These are phyloP conservation scores for Geranium incanum DNA, from an alignment of 441 rosid genomes.

Conservation along the genomic window DNA sequence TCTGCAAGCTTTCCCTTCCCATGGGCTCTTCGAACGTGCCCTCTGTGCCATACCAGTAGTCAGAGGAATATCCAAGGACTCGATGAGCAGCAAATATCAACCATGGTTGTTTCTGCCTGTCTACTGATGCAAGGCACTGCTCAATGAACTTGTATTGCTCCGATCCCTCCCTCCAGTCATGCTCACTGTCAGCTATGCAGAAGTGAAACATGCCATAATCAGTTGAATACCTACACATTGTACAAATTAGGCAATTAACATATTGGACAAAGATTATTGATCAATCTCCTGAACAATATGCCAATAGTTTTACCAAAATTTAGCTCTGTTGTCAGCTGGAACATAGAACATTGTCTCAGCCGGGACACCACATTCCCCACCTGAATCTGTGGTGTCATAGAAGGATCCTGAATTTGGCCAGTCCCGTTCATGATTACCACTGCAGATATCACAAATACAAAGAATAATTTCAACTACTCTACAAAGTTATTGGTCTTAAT, in stretches of 20 bases:
- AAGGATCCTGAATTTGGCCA: constrained; percentile 82
- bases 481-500: neutral
- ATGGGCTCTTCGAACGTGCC: constrained; percentile 84
- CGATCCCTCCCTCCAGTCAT: constrained; percentile 89
- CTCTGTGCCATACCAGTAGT: constrained; percentile 47
- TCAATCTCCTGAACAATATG: neutral
- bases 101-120: constrained; percentile 88
- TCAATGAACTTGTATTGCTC: constrained; percentile 77
- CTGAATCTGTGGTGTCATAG: constrained; percentile 60
- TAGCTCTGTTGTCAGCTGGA: constrained; percentile 87
- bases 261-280: neutral
- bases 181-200: constrained; percentile 87
- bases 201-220: constrained; percentile 88
- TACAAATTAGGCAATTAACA: neutral
- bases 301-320: constrained; percentile 55
- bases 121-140: constrained; percentile 69
- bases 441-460: constrained; percentile 24
- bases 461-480: constrained; percentile 1
- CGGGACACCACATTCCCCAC: constrained; percentile 90
- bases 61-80: constrained; percentile 75
- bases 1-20: constrained; percentile 90
- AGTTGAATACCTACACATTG: constrained; percentile 58
- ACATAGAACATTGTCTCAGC: constrained; percentile 83
- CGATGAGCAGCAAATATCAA: constrained; percentile 81
- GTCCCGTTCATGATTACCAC: constrained; percentile 91